Conservation (phyloP, 1,284 basidiomycete genomes). For the Cystobasidiaceae sp. region DNA sequence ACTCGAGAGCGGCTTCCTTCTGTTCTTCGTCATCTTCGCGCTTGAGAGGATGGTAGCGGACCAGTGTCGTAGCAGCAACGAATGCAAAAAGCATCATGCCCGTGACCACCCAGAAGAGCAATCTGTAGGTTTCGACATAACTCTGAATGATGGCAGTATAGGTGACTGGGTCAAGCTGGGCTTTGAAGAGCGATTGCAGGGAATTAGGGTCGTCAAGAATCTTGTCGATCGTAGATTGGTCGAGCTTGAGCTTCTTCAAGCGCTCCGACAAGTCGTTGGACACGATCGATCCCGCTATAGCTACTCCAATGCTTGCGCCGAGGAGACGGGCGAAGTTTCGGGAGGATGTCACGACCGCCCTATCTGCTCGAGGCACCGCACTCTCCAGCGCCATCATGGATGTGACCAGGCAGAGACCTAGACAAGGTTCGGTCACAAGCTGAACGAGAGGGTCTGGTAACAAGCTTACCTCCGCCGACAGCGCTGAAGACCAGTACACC, state of each 20-base stretch:
- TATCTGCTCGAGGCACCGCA: conserved; percentile 6
- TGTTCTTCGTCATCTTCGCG: conserved; percentile 19
- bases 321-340: conserved; percentile 1
- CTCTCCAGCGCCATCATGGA: conserved; percentile 5
- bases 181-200: background rate
- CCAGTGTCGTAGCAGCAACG: background rate
- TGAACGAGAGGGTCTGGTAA: background rate
- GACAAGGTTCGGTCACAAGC: background rate
- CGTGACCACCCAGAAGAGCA: conserved; percentile 14
- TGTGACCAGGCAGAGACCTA: conserved; percentile 6
- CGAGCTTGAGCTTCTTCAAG: background rate
- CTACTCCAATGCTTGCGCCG: conserved; percentile 9
- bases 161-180: background rate
- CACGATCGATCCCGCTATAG: conserved; percentile 7
- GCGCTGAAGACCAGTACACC: conserved; percentile 9
- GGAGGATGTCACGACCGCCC: conserved; percentile 2
- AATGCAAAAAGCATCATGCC: conserved; percentile 4
- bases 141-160: background rate
- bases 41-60: background rate
- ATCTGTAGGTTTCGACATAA: conserved; percentile 17
- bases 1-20: conserved; percentile 7
- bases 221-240: background rate
- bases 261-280: background rate
- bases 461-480: conserved; percentile 1
- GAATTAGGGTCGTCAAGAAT: conserved; percentile 16